Base-by-base conservation (phyloP, 106 monocot genomes). In the Allium fistulosum region DNA sequence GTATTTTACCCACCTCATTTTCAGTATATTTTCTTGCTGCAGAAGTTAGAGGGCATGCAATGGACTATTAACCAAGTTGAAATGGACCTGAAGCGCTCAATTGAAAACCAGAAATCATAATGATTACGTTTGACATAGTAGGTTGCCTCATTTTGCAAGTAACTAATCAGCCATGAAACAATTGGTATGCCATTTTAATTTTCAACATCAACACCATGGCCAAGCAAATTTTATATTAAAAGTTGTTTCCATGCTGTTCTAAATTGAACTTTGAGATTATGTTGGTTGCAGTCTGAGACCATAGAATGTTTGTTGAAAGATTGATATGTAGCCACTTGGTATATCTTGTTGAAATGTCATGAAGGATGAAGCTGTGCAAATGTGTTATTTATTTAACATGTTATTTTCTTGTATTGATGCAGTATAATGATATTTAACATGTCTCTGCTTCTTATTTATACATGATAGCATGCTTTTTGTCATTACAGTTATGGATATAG, bases 61-160 rank as follows among this genome's bases (percentile, higher is more conserved):
- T 99, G 92, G 97, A 99, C 97, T 56, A 99, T 99, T 77, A 82
- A 84, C 61, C 80, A 99, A 72, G 97, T 99, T 55, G 92, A 99
- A 72, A 92, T 92, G 87, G 97, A 92, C 69, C 70, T 99, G 16
- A 88, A 83, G 51, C 84, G 83, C 52, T 88, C 88, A 16, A 72
- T 80, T 16, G 82, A 80, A 22, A 80, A 79, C 48, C 51, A 78
- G 52, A 47, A 62, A 49, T 67, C 78, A 46, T 82, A 57, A 76
- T 26, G 48, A 22, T 57, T 15, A 17, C 15, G 15, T 47, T 46
- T 11, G 26, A 51, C 14, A 26, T 1, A 50, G 63, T 57, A 70
- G 65, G 51, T 22, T 52, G 50, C 67, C 26, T 26, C 11, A 53
- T 67, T 49, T 50, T 17, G 11, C 63, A 49, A 49, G 65, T 65